A percentile compares a stretch with the other conserved stretches of the same genome.
Conservation (phyloP, 192 early-diverging fungal species). For the Umbelopsis vinacea region DNA sequence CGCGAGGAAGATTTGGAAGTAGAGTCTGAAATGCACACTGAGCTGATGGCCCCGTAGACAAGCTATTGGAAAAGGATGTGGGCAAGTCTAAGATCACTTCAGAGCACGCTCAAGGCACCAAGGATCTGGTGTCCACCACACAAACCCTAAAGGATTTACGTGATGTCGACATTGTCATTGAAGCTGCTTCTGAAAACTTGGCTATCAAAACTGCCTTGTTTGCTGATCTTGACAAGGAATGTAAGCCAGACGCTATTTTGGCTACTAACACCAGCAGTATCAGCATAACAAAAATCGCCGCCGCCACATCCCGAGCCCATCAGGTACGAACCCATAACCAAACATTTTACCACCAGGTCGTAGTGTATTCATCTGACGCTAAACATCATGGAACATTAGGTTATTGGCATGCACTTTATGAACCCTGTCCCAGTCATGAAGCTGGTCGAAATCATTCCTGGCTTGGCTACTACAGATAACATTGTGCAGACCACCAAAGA, state of each 20-base stretch:
- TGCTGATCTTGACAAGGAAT: slow-evolving; percentile 68
- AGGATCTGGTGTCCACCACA: slow-evolving; percentile 66
- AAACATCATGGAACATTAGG: slow-evolving; percentile 37
- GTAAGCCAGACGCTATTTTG: slow-evolving; percentile 76
- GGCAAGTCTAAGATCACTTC: slow-evolving; percentile 85
- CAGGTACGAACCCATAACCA: slow-evolving; percentile 44
- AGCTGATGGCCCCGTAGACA: slow-evolving; percentile 52
- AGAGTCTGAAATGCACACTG: neutral
- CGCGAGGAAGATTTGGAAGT: neutral
- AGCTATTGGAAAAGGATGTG: slow-evolving; percentile 87
- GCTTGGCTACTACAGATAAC: slow-evolving; percentile 75
- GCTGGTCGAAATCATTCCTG: slow-evolving; percentile 96
- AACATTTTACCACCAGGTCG: neutral
- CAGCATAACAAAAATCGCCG: slow-evolving; percentile 95
- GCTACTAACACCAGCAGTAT: slow-evolving; percentile 98
- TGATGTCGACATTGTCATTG: slow-evolving; percentile 87
- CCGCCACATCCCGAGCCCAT: slow-evolving; percentile 80
- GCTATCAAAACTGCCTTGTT: slow-evolving; percentile 86
- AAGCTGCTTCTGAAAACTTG: slow-evolving; percentile 89
- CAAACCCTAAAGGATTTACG: slow-evolving; percentile 62
- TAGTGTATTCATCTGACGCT: neutral
- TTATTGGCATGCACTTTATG: slow-evolving; percentile 99
- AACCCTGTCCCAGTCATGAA: slow-evolving; percentile 98
- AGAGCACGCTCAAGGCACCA: slow-evolving; percentile 67
- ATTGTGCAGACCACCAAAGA: slow-evolving; percentile 76